These are phyloP conservation scores for Salvia miltiorrhiza DNA, from an alignment of 257 asterid genomes.

Conservation along the genomic window DNA sequence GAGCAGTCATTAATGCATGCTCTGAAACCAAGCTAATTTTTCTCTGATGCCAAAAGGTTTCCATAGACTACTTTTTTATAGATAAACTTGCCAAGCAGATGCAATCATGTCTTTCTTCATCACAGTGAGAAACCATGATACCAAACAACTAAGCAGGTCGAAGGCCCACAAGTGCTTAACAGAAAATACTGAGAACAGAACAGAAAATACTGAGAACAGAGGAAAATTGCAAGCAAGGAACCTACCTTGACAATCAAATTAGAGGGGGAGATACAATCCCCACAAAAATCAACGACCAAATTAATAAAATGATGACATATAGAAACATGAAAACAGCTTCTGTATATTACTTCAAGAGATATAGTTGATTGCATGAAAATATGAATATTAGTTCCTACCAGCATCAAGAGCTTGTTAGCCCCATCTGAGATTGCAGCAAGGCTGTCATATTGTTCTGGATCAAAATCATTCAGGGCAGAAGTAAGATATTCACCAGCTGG, in stretches of 20 bases:
- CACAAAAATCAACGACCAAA: not conserved
- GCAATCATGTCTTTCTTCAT: not conserved
- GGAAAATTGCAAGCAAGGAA: not conserved
- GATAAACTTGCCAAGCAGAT: not conserved
- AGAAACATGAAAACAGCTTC: conserved; percentile 14
- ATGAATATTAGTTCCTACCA: conserved; percentile 47
- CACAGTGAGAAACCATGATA: conserved; percentile 8
- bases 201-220: not conserved
- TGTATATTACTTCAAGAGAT: not conserved
- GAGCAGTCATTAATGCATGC: not conserved
- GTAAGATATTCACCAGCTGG: conserved; percentile 99
- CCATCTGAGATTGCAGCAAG: conserved; percentile 99
- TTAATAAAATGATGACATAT: not conserved
- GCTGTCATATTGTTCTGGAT: conserved; percentile 95
- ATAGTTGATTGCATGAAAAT: conserved; percentile 17
- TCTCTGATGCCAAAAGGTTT: not conserved
- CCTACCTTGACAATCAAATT: not conserved
- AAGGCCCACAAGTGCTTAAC: not conserved
- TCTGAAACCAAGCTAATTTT: conserved; percentile 1
- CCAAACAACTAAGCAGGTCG: not conserved
- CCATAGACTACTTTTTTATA: not conserved
- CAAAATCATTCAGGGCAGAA: conserved; percentile 87
- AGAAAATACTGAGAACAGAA: not conserved
- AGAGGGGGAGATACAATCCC: conserved; percentile 2
- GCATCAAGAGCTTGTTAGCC: conserved; percentile 98